Conservation (phyloP, 345 rosid genomes). For the Citrus reticulata region DNA sequence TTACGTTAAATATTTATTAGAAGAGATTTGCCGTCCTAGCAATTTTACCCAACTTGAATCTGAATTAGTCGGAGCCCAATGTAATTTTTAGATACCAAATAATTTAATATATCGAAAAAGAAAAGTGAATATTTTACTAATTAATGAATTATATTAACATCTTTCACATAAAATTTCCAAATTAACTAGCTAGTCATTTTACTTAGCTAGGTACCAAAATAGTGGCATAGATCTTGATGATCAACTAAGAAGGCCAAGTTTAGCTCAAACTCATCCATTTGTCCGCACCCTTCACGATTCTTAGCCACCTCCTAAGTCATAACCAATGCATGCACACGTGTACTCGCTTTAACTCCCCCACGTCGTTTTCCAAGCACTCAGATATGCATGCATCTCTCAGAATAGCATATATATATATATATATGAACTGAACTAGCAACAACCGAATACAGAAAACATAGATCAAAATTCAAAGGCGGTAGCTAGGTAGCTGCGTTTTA, state of each 20-base stretch:
- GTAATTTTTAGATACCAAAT: too few relatives aligned
- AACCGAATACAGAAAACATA: background rate
- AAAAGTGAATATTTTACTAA: too few relatives aligned
- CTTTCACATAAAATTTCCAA: background rate
- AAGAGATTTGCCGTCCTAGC: fast-evolving
- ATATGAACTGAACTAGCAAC: background rate
- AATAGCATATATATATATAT: background rate
- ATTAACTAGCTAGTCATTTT: background rate
- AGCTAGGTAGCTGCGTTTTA: background rate
- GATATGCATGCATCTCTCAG: background rate
- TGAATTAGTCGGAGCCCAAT: too few relatives aligned
- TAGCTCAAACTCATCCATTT: slow-evolving; percentile 11
- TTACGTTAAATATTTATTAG: too few relatives aligned
- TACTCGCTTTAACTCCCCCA: slow-evolving; percentile 4
- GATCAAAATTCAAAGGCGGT: too few relatives aligned
- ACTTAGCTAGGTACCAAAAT: background rate
- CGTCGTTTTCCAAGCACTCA: background rate
- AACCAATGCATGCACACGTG: slow-evolving; percentile 20
- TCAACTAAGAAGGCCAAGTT: background rate
- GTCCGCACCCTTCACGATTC: slow-evolving; percentile 3
- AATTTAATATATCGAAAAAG: too few relatives aligned
- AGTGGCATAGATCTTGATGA: background rate
- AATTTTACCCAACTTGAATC: fast-evolving
- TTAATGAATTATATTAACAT: background rate
- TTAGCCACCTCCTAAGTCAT: slow-evolving; percentile 16